Base-by-base conservation (phyloP, 345 rosid species). In the Tarenaya hassleriana region DNA sequence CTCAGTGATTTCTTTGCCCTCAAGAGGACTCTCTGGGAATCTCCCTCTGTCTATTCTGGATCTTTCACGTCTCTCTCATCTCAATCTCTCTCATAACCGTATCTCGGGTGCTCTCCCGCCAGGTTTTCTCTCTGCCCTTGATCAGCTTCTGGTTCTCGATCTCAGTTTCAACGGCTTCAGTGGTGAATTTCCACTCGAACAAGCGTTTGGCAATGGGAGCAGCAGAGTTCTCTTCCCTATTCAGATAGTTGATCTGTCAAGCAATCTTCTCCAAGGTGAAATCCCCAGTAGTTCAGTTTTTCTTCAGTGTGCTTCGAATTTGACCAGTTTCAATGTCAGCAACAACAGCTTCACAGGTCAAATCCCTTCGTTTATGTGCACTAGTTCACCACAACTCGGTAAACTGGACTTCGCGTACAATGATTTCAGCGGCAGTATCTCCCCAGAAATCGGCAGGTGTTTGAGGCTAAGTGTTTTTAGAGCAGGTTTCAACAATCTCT, bases 401-500 rank as follows among this genome's bases (percentile, higher is more conserved):
- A 49, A 52, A 10, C 49, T 82, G 44, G 97, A 85, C 64, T 75
- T 88, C 60, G 80, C 95, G 14, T 14, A 61, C 66, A 88, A 88
- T 34, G 66, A 77, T 31, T 69, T 88, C 56, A 49, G 41, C 11
- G 78, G 85, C 48, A 1, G 37, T 14, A 65, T 85, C 45, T 77
- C 87, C 12, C 14, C 48, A 7, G 91, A 76, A 32, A 15, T 83
- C 1, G 89, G 84, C 35, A 64, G 57, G 34, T 88, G 97, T 53
- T 70, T 76, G 41, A 64, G 48, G 50, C 62, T 88, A 58, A 62
- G 10, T 60, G 62, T 63, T 27, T 66, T 88, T 35, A 69, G 73
- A 40, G 85, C 89, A 29, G 82, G 92, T 35, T 88, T 76, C 73
- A 85, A 88, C 56, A 59, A 71, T 44, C 70, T 88, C 21, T 73